Percentiles rank a stretch among this genome's conserved stretches.
These are phyloP conservation scores for Scutellaria minor DNA, from an alignment of 257 asterid genomes.

Conservation along the genomic window DNA sequence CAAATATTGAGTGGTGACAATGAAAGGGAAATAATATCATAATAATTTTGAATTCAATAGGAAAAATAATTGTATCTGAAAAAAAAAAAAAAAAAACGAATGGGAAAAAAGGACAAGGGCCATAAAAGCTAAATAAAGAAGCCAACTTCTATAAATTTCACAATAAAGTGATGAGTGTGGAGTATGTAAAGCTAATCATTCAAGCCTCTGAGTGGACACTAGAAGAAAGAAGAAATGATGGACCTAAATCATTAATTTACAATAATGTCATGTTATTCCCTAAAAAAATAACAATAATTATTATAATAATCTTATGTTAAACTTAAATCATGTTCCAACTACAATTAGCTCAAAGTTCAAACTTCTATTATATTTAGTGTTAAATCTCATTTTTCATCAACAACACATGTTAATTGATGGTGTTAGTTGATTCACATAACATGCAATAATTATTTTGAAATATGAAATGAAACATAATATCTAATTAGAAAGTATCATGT, in stretches of 20 bases:
- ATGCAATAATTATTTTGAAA: too few species aligned
- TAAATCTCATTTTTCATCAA: too few species aligned
- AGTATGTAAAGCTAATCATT: conserved; percentile 36
- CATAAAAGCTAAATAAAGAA: neutral
- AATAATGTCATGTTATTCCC: neutral
- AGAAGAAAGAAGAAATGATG: conserved; percentile 16
- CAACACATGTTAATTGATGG: too few species aligned
- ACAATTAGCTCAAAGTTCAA: neutral
- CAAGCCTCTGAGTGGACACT: conserved; percentile 34
- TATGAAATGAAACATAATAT: too few species aligned
- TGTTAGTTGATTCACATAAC: too few species aligned
- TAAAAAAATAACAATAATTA: neutral
- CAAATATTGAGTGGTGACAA: conserved; percentile 29
- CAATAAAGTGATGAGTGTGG: conserved; percentile 15
- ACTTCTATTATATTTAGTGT: too few species aligned
- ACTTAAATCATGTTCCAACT: neutral
- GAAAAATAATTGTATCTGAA: neutral
- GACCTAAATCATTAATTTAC: conserved; percentile 26
- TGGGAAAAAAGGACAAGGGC: neutral
- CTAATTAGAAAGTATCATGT: too few species aligned
- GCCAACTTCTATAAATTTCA: neutral
- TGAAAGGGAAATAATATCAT: conserved; percentile 26
- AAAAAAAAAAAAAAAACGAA: neutral
- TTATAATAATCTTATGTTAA: neutral
- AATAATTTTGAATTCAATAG: neutral